These are phyloP conservation scores for Penicillium sp. DNA, from an alignment of 2,329 filamentous ascomycete genomes.

Conservation along the genomic window DNA sequence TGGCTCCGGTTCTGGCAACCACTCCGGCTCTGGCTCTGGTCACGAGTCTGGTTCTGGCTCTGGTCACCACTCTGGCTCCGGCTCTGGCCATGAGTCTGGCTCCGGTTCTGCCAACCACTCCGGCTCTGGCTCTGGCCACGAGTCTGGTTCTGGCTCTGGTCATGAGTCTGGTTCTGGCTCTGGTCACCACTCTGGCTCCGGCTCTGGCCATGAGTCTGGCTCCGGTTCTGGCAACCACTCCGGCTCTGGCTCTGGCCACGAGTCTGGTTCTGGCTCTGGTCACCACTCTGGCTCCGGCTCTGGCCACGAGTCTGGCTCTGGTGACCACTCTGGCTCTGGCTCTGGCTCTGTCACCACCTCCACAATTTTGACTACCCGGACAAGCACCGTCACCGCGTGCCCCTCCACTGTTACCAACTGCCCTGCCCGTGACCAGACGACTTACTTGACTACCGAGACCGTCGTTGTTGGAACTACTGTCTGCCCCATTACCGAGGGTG, in stretches of 20 bases:
- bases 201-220: background rate
- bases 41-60: background rate
- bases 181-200: background rate
- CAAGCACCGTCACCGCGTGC: background rate
- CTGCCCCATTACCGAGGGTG: background rate
- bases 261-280: background rate
- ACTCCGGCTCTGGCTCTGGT: background rate
- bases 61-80: background rate
- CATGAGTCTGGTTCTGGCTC: background rate
- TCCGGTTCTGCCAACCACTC: background rate
- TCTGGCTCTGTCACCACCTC: background rate
- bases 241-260: background rate
- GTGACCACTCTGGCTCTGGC: background rate
- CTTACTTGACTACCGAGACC: slow-evolving; percentile 1
- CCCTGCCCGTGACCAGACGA: background rate
- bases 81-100: background rate
- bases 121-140: background rate
- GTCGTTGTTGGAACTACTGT: slow-evolving; percentile 1
- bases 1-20: background rate
- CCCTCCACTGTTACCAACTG: background rate
- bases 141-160: background rate
- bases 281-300: background rate
- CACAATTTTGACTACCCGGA: background rate
- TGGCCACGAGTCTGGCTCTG: background rate
- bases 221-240: background rate